phyloP scores from a whole-genome alignment of 495 filamentous ascomycete species.

The Aspergillus coremiiformis region DNA sequence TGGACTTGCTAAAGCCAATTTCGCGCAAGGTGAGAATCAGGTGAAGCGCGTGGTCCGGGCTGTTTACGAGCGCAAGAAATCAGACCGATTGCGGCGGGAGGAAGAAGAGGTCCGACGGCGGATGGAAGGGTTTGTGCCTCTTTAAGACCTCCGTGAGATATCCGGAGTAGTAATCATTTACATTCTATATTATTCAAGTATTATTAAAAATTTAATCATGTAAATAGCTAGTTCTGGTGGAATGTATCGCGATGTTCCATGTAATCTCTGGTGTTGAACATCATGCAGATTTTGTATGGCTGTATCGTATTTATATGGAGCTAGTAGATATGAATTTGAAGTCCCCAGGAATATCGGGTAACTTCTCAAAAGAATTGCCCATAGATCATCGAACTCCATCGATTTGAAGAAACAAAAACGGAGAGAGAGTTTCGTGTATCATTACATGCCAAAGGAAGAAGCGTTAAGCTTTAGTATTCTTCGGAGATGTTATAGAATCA shows the following conservation, averaged over 20 bases:
- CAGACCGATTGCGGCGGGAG: conserved; percentile 54
- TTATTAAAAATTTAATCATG: background rate
- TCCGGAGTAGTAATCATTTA: background rate
- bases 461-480: background rate
- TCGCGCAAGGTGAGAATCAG: conserved; percentile 66
- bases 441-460: background rate
- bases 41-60: conserved; percentile 73
- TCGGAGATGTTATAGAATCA: background rate
- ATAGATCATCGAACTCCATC: background rate
- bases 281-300: background rate
- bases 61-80: conserved; percentile 88
- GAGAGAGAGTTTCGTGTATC: background rate
- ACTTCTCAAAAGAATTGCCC: no score
- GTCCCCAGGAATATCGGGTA: no score
- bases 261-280: background rate
- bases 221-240: background rate
- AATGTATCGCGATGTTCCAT: background rate
- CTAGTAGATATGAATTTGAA: no score
- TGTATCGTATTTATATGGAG: background rate
- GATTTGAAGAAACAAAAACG: background rate
- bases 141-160: conserved; percentile 8
- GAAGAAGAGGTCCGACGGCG: conserved; percentile 37
- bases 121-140: conserved; percentile 33
- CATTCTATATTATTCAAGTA: background rate
- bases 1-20: conserved; percentile 78